Evolutionary conservation across 2,329 filamentous ascomycete species (phyloP), one percentile per base, ranked within the genome.

Genomic region (Boeremia lycopersici): DNA sequence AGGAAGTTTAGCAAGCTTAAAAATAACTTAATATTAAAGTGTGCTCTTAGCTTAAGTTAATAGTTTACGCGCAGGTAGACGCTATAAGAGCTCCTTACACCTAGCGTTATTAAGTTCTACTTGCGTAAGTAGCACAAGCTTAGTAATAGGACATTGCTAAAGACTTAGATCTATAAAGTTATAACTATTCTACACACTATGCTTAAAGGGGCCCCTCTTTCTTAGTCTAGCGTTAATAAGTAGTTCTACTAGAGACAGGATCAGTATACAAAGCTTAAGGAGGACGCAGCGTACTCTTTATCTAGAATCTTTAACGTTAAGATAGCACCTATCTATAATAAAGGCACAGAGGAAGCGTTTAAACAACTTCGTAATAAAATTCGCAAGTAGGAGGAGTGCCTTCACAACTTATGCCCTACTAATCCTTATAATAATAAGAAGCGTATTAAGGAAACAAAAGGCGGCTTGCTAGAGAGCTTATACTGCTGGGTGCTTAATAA

Each of bases 401-500:
- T 45, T 10, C 30, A 31, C 4, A 47, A 56, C 26, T 17, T 63
- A 30, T 40, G 39, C 28, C 6, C 29, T 7, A 46, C 57, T 15
- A 45, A 63, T 34, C 56, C 61, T 6, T 34, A 39, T 12, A 13
- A 48, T 19, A 43, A 56, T n/a, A 56, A 52, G 38, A 52, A 41
- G 10, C 53, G 53, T 10, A 56, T 56, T 17, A 36, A 51, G 25
- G 42, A 43, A 1, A 51, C 33, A 10, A 56, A 56, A 23, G 53
- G 53, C n/a, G 53, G 53, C 4, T 26, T 56, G 26, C 11, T 56
- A 8, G 42, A 25, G 13, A 43, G 38, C 29, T 50, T 48, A 9
- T 64, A 60, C 39, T 31, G 47, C 43, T 64, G 57, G 69, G 60
- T 70, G 13, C 47, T 69, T 10, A 31, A 67, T 13, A 59, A 69